Evolutionary conservation across 768 basidiomycete genomes (phyloP), one percentile per base, ranked within the genome.

Genomic region (Collybia mongolica): DNA sequence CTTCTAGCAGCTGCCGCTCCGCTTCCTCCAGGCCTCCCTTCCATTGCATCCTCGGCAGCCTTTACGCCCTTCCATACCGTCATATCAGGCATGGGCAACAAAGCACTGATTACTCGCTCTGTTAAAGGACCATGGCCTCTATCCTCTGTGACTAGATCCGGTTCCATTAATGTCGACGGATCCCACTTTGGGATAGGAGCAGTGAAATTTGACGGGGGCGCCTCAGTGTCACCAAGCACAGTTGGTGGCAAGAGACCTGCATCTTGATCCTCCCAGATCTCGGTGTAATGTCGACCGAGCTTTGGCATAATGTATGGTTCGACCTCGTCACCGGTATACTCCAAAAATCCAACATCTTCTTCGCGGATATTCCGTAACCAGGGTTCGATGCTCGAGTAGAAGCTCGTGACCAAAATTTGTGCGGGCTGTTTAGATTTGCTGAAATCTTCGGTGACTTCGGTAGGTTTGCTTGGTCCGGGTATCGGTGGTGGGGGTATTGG

Each of bases 261-360:
- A 65, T 99, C 96, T 62, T 92, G 85, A 59, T 97, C 93, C 54
- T 95, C 95, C 95, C 96, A 99, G 0, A 86, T 76, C 46, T 96
- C 90, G 28, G 83, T 71, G 60, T 98, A 99, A 68, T 96, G 94
- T 57, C 84, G 76, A 18, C 81, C 96, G 0, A 97, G 79, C 49
- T 87, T 82, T 23, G 96, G 96, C 69, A 95, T 82, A 28, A 92
- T 68, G 60, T 82, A 97, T 0, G 92, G 88, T 50, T 93, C 90
- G 7, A 90, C 75, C 54, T 97, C 94, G 60, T 98, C 94, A n/a
- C 81, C 90, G 9, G 86, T 86, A 60, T 90, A 90, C 52, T 92
- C 89, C 46, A 99, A 76, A 67, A 93, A 95, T 2, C 96, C 96
- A 23, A 98, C 72, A 62, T 99, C 97, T 67, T 98, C 97, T 68